A percentile compares a stretch with the other conserved stretches of the same genome.
phyloP scores from a whole-genome alignment of 1,284 basidiomycete species.

The Cutaneotrichosporon dermatis region DNA sequence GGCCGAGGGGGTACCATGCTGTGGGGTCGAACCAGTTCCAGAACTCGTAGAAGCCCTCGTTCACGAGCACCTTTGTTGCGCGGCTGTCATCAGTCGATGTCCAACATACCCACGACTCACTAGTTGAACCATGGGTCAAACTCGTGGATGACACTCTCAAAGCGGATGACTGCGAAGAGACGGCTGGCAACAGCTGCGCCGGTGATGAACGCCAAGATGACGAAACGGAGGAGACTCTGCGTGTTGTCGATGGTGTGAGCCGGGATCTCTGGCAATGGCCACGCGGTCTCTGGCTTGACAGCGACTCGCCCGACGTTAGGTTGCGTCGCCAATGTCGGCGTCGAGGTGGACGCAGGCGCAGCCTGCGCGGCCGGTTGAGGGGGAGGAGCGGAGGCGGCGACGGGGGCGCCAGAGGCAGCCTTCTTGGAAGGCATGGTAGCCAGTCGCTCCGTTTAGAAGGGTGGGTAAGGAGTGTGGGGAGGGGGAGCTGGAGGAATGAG shows the following conservation, averaged over 20 bases:
- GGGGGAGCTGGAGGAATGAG: background rate
- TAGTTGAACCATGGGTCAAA: slow-evolving; percentile 53
- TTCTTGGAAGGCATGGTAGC: slow-evolving; percentile 2
- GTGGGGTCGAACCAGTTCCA: slow-evolving; percentile 99
- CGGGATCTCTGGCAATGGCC: slow-evolving; percentile 43
- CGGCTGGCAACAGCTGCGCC: slow-evolving; percentile 91
- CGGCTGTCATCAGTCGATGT: slow-evolving; percentile 56
- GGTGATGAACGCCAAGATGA: slow-evolving; percentile 80
- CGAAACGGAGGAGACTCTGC: slow-evolving; percentile 75
- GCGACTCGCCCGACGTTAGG: background rate
- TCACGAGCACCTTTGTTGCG: slow-evolving; percentile 79
- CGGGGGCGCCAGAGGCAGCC: slow-evolving; percentile 4
- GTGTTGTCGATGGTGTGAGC: slow-evolving; percentile 71
- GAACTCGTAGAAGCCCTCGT: slow-evolving; percentile 96
- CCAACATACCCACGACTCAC: slow-evolving; percentile 1
- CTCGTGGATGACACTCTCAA: slow-evolving; percentile 99
- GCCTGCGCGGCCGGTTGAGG: background rate
- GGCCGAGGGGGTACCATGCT: slow-evolving; percentile 97
- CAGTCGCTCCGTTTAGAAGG: background rate
- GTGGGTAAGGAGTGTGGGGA: background rate
- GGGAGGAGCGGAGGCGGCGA: background rate
- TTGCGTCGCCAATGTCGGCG: background rate
- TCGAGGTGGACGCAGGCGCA: background rate
- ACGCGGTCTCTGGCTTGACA: slow-evolving; percentile 30
- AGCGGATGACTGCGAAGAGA: slow-evolving; percentile 95